Conservation (phyloP, 2,329 filamentous ascomycete species). For the Botryotinia calthae region DNA sequence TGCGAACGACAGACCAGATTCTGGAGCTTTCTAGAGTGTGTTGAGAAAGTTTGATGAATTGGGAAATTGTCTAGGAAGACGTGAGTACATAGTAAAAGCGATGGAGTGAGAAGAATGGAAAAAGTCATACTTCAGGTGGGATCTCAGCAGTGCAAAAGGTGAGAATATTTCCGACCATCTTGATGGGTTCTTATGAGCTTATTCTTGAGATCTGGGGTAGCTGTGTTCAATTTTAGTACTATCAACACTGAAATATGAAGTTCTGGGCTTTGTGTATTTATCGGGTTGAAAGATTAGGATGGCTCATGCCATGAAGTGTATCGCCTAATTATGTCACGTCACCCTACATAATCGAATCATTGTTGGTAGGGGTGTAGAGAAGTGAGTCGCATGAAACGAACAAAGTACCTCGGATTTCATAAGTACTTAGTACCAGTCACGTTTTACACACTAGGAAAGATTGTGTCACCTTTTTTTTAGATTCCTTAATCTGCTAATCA, state of each 20-base stretch:
- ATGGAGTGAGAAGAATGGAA: neutral
- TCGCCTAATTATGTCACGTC: neutral
- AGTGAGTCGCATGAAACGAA: neutral
- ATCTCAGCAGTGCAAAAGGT: neutral
- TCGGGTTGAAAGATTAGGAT: neutral
- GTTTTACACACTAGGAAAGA: neutral
- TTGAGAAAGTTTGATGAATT: neutral
- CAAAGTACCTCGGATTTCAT: neutral
- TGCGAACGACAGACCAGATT: neutral
- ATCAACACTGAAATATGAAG: neutral
- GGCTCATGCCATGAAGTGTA: neutral
- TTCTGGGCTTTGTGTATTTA: neutral
- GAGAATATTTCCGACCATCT: neutral
- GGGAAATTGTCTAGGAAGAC: neutral
- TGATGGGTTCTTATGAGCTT: neutral
- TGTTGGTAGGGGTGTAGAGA: neutral
- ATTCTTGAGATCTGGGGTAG: neutral
- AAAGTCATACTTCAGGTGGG: neutral
- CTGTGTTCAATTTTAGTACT: neutral
- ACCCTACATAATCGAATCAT: neutral
- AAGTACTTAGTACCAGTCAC: neutral
- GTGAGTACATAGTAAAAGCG: neutral
- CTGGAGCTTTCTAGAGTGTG: neutral
- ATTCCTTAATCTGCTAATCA: neutral
- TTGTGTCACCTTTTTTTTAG: neutral